Evolutionary conservation across 2,329 filamentous ascomycete genomes (phyloP), one percentile per base, ranked within the genome.

Genomic region (Chrysoporthe austroafricana): DNA sequence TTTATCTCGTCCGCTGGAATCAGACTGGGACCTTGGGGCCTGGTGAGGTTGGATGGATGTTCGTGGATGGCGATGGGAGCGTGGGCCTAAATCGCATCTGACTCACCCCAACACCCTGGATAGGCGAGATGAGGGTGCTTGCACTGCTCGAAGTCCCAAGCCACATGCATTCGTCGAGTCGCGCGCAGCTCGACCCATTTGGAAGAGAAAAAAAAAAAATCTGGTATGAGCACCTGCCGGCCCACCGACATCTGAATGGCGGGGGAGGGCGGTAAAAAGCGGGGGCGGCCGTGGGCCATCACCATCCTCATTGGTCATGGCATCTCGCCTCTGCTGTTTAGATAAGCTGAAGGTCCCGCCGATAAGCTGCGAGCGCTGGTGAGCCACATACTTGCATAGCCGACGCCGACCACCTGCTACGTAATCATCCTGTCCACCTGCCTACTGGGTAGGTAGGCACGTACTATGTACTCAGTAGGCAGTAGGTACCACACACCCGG

Each of bases 151-250:
- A 21, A 32, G 11, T 4, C 7, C 26, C 14, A 32, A 14, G 14
- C 50, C 50, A 54, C 50, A 26, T 34, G 50, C 50, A 16, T 16
- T 32, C 21, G 50, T 32, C 32, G 50, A 54, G 50, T 54, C 50
- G 50, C 26, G 26, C 26, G 26, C 32, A 32, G 32, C 26, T 34
- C 50, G 50, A 57, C 59, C 52, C 57, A 62, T 26, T 14, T 21
- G 11, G 21, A 34, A 54, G 21, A 54, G 34, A 21, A 61, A n/a
- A 32, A 13, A 56, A 42, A 21, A 59, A 64, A 68, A 68, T 56
- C 34, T 68, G 62, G 42, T 48, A 65, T 56, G 66, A 42, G 57
- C 62, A 68, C 66, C 66, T 68, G 66, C 66, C 62, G 56, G 57
- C 36, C 64, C 58, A 54, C 60, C 62, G 57, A 64, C 66, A 36